Evolutionary conservation across 129 eudicot species (phyloP).

Genomic region (Dittrichia graveolens): DNA sequence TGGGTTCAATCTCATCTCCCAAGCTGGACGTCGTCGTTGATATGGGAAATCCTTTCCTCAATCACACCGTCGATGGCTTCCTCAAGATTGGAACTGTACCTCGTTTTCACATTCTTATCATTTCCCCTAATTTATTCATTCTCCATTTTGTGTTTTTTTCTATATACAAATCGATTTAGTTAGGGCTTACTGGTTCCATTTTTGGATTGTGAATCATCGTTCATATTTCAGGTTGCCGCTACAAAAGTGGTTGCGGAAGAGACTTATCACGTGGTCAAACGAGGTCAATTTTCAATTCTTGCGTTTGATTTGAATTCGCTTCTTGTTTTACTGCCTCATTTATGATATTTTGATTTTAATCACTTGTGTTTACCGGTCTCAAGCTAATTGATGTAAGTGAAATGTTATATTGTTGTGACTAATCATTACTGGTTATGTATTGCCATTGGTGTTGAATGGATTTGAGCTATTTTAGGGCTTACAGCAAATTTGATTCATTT

Average conservation of each 20-base stretch:
- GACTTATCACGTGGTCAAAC: constrained; percentile 49
- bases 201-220: neutral
- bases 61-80: constrained; percentile 82
- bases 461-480: too few relatives aligned
- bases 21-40: constrained; percentile 66
- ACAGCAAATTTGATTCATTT: too few relatives aligned
- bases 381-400: too few relatives aligned
- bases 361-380: neutral
- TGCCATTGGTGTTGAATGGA: too few relatives aligned
- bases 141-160: neutral
- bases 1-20: constrained; percentile 54
- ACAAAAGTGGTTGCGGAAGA: constrained; percentile 74
- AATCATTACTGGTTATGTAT: too few relatives aligned
- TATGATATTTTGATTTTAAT: neutral
- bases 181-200: neutral
- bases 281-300: constrained; percentile 39
- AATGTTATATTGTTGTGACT: neutral
- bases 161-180: too few relatives aligned
- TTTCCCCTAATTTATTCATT: neutral
- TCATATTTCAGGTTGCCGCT: constrained; percentile 63
- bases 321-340: constrained; percentile 11
- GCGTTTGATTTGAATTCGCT: neutral
- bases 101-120: neutral
- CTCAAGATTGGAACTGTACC: constrained; percentile 69
- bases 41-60: constrained; percentile 65